Evolutionary conservation across 2,329 filamentous ascomycete species (phyloP), one percentile per base, ranked within the genome.

Genomic region (Pezizomycotina sp.): DNA sequence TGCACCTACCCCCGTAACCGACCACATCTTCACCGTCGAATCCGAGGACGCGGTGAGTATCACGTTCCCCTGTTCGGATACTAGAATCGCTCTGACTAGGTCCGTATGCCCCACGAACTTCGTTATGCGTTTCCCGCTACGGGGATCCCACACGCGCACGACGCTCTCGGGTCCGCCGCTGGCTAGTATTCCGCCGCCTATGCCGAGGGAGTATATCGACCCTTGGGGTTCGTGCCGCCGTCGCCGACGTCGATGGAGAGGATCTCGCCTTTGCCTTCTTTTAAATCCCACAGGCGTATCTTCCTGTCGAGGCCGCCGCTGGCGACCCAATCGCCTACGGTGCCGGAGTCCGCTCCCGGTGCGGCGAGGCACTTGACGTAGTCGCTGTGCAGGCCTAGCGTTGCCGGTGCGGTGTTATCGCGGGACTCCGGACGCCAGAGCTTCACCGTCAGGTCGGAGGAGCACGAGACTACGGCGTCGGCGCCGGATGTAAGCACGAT

Each of bases 11-110:
- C 83, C 86, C 7, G 80, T 89, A 49, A 95, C 75, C 48, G 84
- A 93, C 89, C 89, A 98, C 39, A 95, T 73, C 61, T 98, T 98
- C 62, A 98, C 77, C 0, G 89, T 95, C 59, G 92, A 83, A 56
- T 98, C 89, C 1, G 86, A 86, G 50, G 84, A 92, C 9, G 82
- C 84, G 1, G 86, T 92, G 65, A 98, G 71, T 49, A 98, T 80
- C 25, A 74, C 91, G 54, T 92, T 83, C 24, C 82, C 84, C 42
- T 79, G 74, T 48, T 86, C 74, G 50, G 81, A 92, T 47, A 98
- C 74, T 34, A 98, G 63, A 45, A 98, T 83, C 49, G 86, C 77
- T 30, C 89, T 74, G 48, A 98, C 76, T 48, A 86, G 93, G 63
- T 92, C 84, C 13, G 86, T 91, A 56, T 98, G 89, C 4, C 89